Conservation (phyloP, 345 rosid species). For the Euclidium syriacum region DNA sequence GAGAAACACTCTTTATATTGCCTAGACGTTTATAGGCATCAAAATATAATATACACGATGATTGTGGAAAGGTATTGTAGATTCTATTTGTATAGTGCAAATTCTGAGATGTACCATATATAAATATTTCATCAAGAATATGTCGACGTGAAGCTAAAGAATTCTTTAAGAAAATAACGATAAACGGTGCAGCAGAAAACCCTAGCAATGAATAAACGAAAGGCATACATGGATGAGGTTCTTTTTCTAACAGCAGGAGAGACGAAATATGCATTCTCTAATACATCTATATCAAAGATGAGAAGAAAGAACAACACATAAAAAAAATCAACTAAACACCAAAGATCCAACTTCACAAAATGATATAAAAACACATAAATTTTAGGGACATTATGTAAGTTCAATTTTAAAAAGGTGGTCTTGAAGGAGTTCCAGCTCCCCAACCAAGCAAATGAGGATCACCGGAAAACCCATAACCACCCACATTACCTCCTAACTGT, state of each 20-base stretch:
- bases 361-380: slow-evolving; percentile 19
- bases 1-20: background rate
- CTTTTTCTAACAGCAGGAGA: background rate
- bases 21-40: background rate
- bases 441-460: slow-evolving; percentile 63
- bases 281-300: background rate
- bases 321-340: slow-evolving; percentile 14
- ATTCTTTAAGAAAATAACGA: background rate
- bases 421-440: slow-evolving; percentile 48
- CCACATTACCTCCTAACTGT: slow-evolving; percentile 41
- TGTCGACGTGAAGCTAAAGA: slow-evolving; percentile 5
- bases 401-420: slow-evolving; percentile 50
- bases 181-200: slow-evolving; percentile 6
- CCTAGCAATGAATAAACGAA: slow-evolving; percentile 23
- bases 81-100: background rate
- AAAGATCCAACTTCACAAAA: slow-evolving; percentile 25
- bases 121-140: slow-evolving; percentile 12
- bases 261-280: slow-evolving; percentile 16
- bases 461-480: slow-evolving; percentile 48
- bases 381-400: background rate
- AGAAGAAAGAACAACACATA: background rate
- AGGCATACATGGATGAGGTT: slow-evolving; percentile 10
- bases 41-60: background rate
- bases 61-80: background rate
- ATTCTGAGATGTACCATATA: background rate